Evolutionary conservation across 805 yeast species (phyloP).

Genomic region (Kuraishia capsulata): DNA sequence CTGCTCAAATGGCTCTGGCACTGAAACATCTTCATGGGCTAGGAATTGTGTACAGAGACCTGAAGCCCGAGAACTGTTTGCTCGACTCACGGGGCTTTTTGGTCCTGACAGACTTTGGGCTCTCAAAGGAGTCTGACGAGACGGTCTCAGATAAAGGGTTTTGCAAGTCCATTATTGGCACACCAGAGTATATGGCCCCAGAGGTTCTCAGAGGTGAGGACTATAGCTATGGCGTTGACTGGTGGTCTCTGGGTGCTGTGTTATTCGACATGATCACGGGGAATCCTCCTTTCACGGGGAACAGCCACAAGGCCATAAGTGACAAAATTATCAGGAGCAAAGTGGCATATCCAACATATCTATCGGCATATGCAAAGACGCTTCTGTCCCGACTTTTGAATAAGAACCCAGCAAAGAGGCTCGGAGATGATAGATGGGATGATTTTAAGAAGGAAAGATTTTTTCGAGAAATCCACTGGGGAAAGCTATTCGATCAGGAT

Average conservation of each 20-base stretch:
- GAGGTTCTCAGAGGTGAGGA: slow-evolving; percentile 73
- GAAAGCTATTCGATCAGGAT: slow-evolving; percentile 37
- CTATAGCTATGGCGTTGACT: slow-evolving; percentile 75
- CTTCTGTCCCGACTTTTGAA: slow-evolving; percentile 55
- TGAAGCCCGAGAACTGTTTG: slow-evolving; percentile 86
- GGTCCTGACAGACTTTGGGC: slow-evolving; percentile 79
- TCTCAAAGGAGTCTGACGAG: slow-evolving; percentile 39
- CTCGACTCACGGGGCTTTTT: slow-evolving; percentile 69
- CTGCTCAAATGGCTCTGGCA: slow-evolving; percentile 77
- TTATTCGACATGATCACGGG: slow-evolving; percentile 76
- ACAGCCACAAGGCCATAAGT: slow-evolving; percentile 63
- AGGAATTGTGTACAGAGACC: slow-evolving; percentile 81
- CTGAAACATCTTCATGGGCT: slow-evolving; percentile 63
- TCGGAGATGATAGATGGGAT: slow-evolving; percentile 46
- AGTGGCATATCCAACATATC: slow-evolving; percentile 61
- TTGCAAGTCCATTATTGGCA: slow-evolving; percentile 52
- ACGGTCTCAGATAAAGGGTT: slow-evolving; percentile 44
- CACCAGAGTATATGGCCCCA: slow-evolving; percentile 87
- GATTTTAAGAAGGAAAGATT: slow-evolving; percentile 57
- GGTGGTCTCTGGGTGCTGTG: slow-evolving; percentile 89
- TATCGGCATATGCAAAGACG: slow-evolving; percentile 75
- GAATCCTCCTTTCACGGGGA: slow-evolving; percentile 83
- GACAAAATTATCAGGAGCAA: slow-evolving; percentile 67
- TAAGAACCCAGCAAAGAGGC: slow-evolving; percentile 61
- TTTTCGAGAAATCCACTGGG: slow-evolving; percentile 74